Conservation (phyloP, 192 early-diverging fungal species). For the Thamnidium elegans region DNA sequence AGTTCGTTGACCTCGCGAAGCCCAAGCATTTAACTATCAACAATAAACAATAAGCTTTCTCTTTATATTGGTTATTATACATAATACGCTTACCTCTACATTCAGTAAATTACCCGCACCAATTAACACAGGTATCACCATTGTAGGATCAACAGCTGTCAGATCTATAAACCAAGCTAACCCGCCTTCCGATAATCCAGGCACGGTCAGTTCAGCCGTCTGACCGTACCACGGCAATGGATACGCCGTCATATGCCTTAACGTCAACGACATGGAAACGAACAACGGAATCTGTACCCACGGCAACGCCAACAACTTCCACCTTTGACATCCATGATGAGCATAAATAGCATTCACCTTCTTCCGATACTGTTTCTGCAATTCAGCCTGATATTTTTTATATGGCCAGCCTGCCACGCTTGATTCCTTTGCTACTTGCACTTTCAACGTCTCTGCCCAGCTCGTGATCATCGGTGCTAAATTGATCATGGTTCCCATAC, state of each 20-base stretch:
- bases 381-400: slow-evolving; percentile 42
- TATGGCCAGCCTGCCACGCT: slow-evolving; percentile 39
- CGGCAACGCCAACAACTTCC: slow-evolving; percentile 61
- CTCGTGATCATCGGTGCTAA: slow-evolving; percentile 49
- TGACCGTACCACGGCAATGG: slow-evolving; percentile 52
- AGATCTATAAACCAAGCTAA: slow-evolving; percentile 65
- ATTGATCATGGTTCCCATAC: slow-evolving; percentile 40
- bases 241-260: slow-evolving; percentile 62
- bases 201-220: slow-evolving; percentile 28
- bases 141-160: slow-evolving; percentile 57
- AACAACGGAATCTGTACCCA: slow-evolving; percentile 79
- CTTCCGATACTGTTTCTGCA: slow-evolving; percentile 48
- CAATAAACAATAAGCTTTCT: not conserved
- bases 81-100: slow-evolving; percentile 63
- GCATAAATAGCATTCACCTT: slow-evolving; percentile 58
- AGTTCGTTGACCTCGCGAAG: slow-evolving; percentile 38
- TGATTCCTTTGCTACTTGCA: slow-evolving; percentile 39
- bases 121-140: slow-evolving; percentile 65
- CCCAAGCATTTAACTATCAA: slow-evolving; percentile 42
- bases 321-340: slow-evolving; percentile 55
- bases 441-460: slow-evolving; percentile 46
- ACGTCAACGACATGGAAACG: slow-evolving; percentile 59
- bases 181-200: slow-evolving; percentile 59
- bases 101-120: slow-evolving; percentile 64
- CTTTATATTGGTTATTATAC: not conserved